These are phyloP conservation scores for Flaveria ramosissima DNA, from an alignment of 129 eudicot genomes.

Conservation along the genomic window DNA sequence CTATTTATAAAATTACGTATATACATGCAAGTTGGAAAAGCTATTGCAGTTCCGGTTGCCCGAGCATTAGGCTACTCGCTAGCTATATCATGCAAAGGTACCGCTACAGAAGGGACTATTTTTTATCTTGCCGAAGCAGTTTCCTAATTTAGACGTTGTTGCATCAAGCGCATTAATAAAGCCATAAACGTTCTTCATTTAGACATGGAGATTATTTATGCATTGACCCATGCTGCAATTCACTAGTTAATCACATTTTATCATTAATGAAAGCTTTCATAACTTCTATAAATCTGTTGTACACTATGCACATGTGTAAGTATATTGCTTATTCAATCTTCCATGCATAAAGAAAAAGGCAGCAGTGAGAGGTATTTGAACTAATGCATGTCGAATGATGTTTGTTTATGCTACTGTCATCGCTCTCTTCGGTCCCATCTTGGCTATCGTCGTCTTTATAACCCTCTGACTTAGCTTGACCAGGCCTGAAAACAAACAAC, in stretches of 20 bases:
- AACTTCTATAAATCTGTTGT: neutral
- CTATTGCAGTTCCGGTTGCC: conserved; percentile 79
- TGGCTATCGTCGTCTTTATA: conserved; percentile 49
- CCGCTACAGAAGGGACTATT: conserved; percentile 34
- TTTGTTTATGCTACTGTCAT: conserved; percentile 42
- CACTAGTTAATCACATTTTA: neutral
- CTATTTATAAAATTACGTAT: conserved; percentile 15
- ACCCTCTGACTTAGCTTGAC: conserved; percentile 32
- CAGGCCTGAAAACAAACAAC: conserved; percentile 76
- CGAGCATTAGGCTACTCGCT: conserved; percentile 67
- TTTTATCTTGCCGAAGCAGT: conserved; percentile 45
- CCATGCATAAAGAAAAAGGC: conserved; percentile 87
- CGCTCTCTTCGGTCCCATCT: conserved; percentile 49
- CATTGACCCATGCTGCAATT: neutral
- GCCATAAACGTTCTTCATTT: neutral
- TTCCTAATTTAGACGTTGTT: conserved; percentile 30
- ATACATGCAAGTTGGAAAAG: conserved; percentile 82
- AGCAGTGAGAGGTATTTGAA: conserved; percentile 46
- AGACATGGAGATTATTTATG: conserved; percentile 6
- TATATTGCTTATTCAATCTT: conserved; percentile 59
- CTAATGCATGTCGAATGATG: conserved; percentile 55
- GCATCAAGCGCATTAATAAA: conserved; percentile 9
- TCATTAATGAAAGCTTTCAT: conserved; percentile 5
- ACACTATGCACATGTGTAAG: neutral
- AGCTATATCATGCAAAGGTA: conserved; percentile 53